Percentiles rank a stretch among this genome's conserved stretches.
Conservation (phyloP, 768 basidiomycete species). For the Coprinopsis strossmayeri region DNA sequence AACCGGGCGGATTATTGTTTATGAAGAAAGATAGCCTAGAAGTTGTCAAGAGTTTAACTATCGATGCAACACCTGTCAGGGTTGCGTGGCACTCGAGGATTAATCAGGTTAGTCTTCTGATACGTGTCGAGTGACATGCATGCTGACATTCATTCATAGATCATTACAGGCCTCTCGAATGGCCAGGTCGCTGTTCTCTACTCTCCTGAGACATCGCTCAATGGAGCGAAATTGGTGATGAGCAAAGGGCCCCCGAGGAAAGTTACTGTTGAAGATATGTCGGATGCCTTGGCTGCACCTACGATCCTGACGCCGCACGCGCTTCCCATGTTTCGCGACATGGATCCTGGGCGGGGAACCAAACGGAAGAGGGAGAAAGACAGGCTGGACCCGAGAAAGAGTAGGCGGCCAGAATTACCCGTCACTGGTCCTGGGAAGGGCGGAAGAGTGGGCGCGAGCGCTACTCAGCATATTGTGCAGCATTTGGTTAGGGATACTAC, state of each 20-base stretch:
- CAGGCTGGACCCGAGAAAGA: constrained; percentile 84
- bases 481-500: constrained; percentile 88
- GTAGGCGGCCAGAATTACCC: constrained; percentile 86
- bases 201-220: constrained; percentile 82
- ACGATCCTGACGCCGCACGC: constrained; percentile 91
- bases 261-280: constrained; percentile 82
- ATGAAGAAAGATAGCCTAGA: constrained; percentile 65
- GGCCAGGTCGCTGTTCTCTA: constrained; percentile 89
- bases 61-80: constrained; percentile 79
- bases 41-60: constrained; percentile 57
- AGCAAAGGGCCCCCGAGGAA: constrained; percentile 83
- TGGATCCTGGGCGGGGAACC: constrained; percentile 61
- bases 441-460: constrained; percentile 92
- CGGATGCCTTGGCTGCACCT: constrained; percentile 77
- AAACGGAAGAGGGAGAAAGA: constrained; percentile 92
- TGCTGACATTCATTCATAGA: constrained; percentile 38
- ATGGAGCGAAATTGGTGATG: constrained; percentile 86
- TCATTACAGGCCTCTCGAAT: constrained; percentile 81
- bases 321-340: constrained; percentile 87
- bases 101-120: constrained; percentile 68
- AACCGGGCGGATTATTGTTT: constrained; percentile 67
- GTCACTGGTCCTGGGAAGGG: constrained; percentile 91
- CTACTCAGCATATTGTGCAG: constrained; percentile 95
- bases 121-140: constrained; percentile 14
- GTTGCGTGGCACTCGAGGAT: constrained; percentile 96